These are phyloP conservation scores for Polygonum aviculare DNA, from an alignment of 148 eudicot genomes.

Conservation along the genomic window DNA sequence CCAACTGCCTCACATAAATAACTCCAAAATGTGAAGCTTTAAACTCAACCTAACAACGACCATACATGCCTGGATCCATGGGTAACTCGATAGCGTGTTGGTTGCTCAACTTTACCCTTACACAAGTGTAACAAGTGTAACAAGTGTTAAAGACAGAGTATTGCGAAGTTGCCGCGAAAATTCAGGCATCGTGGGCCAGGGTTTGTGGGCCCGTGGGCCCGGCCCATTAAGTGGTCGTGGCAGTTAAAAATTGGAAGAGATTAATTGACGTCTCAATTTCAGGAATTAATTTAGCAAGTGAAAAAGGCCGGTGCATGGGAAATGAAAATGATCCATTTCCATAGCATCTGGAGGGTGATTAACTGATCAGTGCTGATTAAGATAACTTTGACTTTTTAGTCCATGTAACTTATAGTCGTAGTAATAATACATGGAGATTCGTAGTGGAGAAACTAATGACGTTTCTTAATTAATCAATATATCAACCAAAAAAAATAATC, in stretches of 20 bases:
- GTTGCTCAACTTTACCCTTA: not conserved
- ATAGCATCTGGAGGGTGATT: not conserved
- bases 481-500: no score
- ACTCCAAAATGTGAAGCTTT: not conserved
- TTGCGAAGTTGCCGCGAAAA: not conserved
- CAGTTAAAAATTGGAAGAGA: not conserved
- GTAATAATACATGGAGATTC: no score
- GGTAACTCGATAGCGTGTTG: not conserved
- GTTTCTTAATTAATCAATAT: no score
- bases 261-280: not conserved
- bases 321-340: not conserved
- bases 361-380: not conserved
- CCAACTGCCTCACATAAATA: not conserved
- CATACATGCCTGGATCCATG: not conserved
- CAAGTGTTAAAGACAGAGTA: not conserved
- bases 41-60: not conserved
- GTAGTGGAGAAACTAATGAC: no score
- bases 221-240: not conserved
- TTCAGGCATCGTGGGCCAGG: not conserved
- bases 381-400: not conserved
- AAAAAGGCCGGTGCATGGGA: constrained; percentile 3
- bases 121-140: no score
- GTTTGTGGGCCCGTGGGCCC: not conserved
- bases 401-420: not conserved
- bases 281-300: not conserved